Evolutionary conservation across 495 filamentous ascomycete genomes (phyloP).

Genomic region (Tetracladium setigerum): DNA sequence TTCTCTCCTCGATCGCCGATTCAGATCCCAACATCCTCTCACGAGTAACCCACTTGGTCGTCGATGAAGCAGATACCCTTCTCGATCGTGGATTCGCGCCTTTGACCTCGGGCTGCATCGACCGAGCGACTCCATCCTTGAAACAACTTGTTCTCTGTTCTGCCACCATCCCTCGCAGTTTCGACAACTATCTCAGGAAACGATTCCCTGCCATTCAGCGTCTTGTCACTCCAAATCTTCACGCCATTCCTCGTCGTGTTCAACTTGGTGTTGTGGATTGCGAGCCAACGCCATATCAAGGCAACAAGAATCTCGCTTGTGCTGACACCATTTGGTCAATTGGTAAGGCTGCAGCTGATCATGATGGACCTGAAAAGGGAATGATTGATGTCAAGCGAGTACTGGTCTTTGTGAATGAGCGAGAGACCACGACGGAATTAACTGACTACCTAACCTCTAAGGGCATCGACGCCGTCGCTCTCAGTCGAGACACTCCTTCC

Average conservation of each 20-base stretch:
- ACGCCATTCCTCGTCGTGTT: conserved; percentile 90
- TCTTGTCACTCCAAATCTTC: conserved; percentile 88
- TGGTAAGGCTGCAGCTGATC: conserved; percentile 62
- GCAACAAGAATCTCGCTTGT: conserved; percentile 85
- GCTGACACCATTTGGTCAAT: conserved; percentile 93
- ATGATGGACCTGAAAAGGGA: conserved; percentile 34
- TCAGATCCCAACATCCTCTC: conserved; percentile 82
- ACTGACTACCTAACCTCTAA: conserved; percentile 73
- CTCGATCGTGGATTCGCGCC: conserved; percentile 87
- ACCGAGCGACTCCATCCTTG: conserved; percentile 66
- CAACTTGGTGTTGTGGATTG: conserved; percentile 91
- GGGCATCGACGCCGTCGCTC: conserved; percentile 76
- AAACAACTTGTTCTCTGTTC: conserved; percentile 92
- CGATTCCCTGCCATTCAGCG: conserved; percentile 76
- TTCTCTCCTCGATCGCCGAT: conserved; percentile 77
- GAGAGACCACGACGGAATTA: conserved; percentile 76
- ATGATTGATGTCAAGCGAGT: conserved; percentile 69
- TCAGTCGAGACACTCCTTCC: conserved; percentile 73
- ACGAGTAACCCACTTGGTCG: conserved; percentile 75
- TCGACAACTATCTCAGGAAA: conserved; percentile 74
- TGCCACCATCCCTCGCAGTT: conserved; percentile 83
- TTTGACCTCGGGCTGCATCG: conserved; percentile 71
- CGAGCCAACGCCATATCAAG: conserved; percentile 78
- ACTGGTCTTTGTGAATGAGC: conserved; percentile 96
- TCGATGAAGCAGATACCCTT: conserved; percentile 93